Base-by-base conservation (phyloP, 1,284 basidiomycete genomes). In the Boletus sp. region DNA sequence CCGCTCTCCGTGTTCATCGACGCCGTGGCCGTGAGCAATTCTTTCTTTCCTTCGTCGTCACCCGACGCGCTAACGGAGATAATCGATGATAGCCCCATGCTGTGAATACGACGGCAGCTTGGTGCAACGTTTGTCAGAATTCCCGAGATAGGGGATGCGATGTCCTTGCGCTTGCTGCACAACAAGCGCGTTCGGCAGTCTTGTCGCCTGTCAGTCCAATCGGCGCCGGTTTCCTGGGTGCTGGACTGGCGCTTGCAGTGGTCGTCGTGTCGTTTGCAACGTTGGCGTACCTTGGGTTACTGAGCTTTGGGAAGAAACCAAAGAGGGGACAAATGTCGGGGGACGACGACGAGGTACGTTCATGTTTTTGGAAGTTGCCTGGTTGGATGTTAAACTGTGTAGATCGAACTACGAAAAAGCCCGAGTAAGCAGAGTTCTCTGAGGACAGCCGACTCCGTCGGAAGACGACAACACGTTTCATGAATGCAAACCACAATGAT, bases 161-260 rank as follows among this genome's bases (percentile, higher is more conserved):
- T 19, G 73, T 72, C 12, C 65, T 83, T 38, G 57, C 67, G 10
- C 58, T 69, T 16, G 71, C 72, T 17, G 65, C 70, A 8, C 52
- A 69, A 7, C 57, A 67, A 49, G 68, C 56, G 8, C 55, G 39
- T 8, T 54, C 59, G 4, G 60, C 57, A 16, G 62, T 64, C 19
- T 66, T 70, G 42, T 69, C 74, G 29, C 65, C 53, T 32, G 75
- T 82, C 55, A 74, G 71, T 53, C 75, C 72, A 0, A 73, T 82
- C 9, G 82, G 78, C 13, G 81, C 82, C 25, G 82, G 82, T 1
- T 81, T 83, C 66, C 64, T 85, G 9, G 83, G 83, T 22, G 83
- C 83, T 1, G 78, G 80, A 6, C 57, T 85, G 51, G 76, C 77
- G 23, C 57, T 79, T 23, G 74, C 68, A 8, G 71, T 80, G 10